These are phyloP conservation scores for Pleochaeta shiraiana DNA, from an alignment of 2,329 filamentous ascomycete species.

Conservation along the genomic window DNA sequence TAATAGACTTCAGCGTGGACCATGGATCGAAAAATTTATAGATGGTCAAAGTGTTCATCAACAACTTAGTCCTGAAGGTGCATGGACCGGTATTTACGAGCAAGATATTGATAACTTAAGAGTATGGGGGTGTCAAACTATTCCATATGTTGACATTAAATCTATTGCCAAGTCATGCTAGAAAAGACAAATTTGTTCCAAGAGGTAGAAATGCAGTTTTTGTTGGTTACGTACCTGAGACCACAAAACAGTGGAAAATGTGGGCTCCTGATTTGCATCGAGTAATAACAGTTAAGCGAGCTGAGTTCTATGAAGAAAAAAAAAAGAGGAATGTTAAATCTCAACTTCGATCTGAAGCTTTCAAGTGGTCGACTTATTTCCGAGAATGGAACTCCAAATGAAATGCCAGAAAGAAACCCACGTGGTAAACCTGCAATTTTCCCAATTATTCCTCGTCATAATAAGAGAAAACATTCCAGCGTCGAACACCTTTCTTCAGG, in stretches of 20 bases:
- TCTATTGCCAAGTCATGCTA: too few relatives aligned
- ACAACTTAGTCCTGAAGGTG: neutral
- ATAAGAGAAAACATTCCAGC: neutral
- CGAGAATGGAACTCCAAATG: neutral
- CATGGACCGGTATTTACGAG: too few relatives aligned
- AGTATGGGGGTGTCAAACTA: too few relatives aligned
- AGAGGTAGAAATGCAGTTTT: too few relatives aligned
- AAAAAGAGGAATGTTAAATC: neutral
- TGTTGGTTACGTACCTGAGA: too few relatives aligned
- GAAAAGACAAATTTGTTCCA: too few relatives aligned
- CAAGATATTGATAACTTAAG: too few relatives aligned
- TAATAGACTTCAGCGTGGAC: neutral
- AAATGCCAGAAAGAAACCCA: neutral
- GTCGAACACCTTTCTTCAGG: neutral
- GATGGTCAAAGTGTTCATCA: neutral
- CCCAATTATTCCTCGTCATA: neutral
- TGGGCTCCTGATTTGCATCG: constrained; percentile 3
- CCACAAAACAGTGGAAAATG: constrained; percentile 1
- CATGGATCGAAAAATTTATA: neutral
- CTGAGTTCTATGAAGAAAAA: constrained; percentile 2
- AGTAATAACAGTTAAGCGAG: neutral
- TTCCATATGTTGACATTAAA: too few relatives aligned
- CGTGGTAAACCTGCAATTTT: neutral
- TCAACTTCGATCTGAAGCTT: neutral
- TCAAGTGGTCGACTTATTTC: neutral